Evolutionary conservation across 78 protist genomes (phyloP), one percentile per base, ranked within the genome.

Genomic region (Parvularia atlantis): DNA sequence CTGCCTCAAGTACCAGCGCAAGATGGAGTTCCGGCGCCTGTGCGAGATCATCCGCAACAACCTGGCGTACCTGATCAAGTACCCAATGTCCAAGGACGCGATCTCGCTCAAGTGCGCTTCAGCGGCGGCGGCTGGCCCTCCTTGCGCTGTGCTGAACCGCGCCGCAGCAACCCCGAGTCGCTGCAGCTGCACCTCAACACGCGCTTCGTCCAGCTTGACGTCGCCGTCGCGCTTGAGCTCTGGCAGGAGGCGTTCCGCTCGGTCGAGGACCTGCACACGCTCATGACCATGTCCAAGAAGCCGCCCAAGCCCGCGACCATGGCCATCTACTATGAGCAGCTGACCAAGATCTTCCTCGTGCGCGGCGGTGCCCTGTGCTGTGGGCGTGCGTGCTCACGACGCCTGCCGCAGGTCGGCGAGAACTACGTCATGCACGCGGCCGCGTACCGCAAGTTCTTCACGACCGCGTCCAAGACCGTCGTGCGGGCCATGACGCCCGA

Each of bases 201-300:
- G 22, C 81, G 94, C 48, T 83, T 84, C 65, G 78, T n/a, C 1
- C 94, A 92, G 78, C 78, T 89, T 46, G 57, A 75, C 41, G 73
- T 85, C 31, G 91, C 97, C 11, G 36, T 71, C 67, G 31, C 40
- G 39, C 73, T 92, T 56, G 92, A 87, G 53, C 80, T 87, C 35
- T 92, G 92, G 91, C 86, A 84, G 48, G 88, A 85, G 78, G 86
- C 90, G 20, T 90, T 75, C 86, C 56, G 76, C 24, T 52, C 84
- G 0, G 61, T 90, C 44, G 91, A 89, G 62, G 93, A 90, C 78
- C 77, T 90, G 59, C 86, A 87, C 66, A 36, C 37, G 53, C 69
- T 89, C 7, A 56, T 83, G 56, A 46, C 33, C 56, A 43, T 78
- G 39, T 66, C 82, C 39, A 35, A 58, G 50, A 66, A 56, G 72